Evolutionary conservation across 345 rosid species (phyloP).

Genomic region (Acer campestre): DNA sequence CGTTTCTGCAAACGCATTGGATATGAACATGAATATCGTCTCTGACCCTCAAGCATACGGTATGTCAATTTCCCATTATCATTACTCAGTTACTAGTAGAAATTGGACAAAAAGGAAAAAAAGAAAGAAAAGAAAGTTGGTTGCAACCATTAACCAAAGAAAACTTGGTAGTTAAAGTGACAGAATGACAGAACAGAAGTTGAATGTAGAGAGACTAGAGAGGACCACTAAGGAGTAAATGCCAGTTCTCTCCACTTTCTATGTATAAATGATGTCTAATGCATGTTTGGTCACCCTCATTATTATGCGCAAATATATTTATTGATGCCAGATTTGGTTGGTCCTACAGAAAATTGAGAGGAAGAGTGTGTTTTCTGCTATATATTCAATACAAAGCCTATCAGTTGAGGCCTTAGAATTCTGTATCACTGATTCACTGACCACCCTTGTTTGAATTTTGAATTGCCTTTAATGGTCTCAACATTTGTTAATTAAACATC

Average conservation of each 20-base stretch:
- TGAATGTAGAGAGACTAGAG: not conserved
- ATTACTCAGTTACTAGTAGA: too few relatives aligned
- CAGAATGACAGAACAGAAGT: not conserved
- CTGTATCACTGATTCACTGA: too few relatives aligned
- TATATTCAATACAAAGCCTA: not conserved
- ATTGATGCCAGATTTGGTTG: slow-evolving; percentile 2
- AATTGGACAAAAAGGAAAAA: not conserved
- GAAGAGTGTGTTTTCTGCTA: not conserved
- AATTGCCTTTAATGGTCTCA: not conserved
- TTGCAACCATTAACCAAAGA: slow-evolving; percentile 7
- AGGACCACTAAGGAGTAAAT: slow-evolving; percentile 20
- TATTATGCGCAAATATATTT: not conserved
- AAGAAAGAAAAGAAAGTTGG: not conserved
- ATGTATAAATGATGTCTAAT: not conserved
- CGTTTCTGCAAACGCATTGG: slow-evolving; percentile 51
- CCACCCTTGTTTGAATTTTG: not conserved
- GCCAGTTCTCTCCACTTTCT: not conserved
- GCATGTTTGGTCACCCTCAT: slow-evolving; percentile 8
- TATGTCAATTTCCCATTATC: slow-evolving; percentile 18
- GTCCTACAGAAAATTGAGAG: not conserved
- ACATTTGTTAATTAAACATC: too few relatives aligned
- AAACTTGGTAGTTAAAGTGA: not conserved
- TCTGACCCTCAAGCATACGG: slow-evolving; percentile 63
- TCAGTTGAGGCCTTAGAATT: too few relatives aligned
- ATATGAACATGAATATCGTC: slow-evolving; percentile 62